phyloP scores from a whole-genome alignment of 441 rosid genomes.

The Capsella rubella region DNA sequence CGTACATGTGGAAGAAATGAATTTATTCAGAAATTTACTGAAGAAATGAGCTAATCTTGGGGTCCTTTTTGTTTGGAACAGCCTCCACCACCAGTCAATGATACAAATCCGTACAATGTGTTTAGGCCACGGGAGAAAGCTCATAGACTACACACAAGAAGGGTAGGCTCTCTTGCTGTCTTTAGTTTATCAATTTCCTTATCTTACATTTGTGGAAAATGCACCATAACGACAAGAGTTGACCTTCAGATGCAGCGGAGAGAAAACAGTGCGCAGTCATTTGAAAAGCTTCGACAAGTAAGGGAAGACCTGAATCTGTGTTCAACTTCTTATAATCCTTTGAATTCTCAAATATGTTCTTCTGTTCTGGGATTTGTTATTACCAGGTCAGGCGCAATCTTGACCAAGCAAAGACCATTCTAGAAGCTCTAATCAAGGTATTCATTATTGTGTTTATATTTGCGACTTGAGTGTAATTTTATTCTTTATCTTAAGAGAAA shows the following conservation, averaged over 20 bases:
- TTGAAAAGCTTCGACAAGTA: slow-evolving; percentile 96
- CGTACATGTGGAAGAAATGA: neutral
- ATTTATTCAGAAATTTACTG: neutral
- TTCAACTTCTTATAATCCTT: neutral
- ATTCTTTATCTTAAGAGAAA: slow-evolving; percentile 4
- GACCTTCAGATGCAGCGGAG: slow-evolving; percentile 86
- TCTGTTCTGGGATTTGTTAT: slow-evolving; percentile 37
- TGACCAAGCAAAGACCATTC: slow-evolving; percentile 85
- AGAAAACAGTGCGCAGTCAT: slow-evolving; percentile 90
- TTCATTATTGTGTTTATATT: slow-evolving; percentile 31
- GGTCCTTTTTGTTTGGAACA: slow-evolving; percentile 45
- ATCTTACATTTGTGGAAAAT: neutral
- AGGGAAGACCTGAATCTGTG: slow-evolving; percentile 24
- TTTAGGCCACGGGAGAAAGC: slow-evolving; percentile 96
- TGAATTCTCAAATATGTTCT: slow-evolving; percentile 19
- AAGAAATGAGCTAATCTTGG: neutral
- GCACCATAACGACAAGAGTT: slow-evolving; percentile 8
- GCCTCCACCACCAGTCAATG: slow-evolving; percentile 98
- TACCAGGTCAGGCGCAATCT: slow-evolving; percentile 88
- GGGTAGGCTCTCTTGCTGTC: slow-evolving; percentile 55
- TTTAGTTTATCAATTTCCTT: slow-evolving; percentile 16
- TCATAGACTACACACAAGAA: slow-evolving; percentile 92
- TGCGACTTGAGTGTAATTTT: slow-evolving; percentile 2
- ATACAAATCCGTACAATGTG: slow-evolving; percentile 92
- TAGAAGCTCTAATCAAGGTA: slow-evolving; percentile 85